Evolutionary conservation across 371 early-diverging fungal species (phyloP).

Genomic region (Rhizopus microsporus): DNA sequence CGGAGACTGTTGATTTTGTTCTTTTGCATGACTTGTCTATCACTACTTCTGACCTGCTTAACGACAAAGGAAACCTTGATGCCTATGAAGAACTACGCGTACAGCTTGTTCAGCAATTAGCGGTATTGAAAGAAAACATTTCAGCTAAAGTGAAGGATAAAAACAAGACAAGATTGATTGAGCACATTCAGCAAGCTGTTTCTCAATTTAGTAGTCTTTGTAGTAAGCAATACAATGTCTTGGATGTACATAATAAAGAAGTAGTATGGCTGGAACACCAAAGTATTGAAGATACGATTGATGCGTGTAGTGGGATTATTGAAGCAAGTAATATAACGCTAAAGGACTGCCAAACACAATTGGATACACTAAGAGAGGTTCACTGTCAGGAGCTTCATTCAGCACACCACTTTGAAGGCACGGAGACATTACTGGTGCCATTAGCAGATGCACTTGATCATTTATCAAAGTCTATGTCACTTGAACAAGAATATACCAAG

Average conservation of each 20-base stretch:
- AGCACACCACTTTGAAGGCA: background rate
- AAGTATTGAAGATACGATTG: background rate
- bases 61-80: slow-evolving; percentile 4
- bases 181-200: background rate
- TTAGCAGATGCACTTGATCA: background rate
- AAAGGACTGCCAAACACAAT: background rate
- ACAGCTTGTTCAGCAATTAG: background rate
- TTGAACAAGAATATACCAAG: background rate
- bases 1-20: background rate
- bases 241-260: background rate
- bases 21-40: background rate
- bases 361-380: background rate
- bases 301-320: slow-evolving; percentile 1
- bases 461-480: background rate
- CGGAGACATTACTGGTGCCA: background rate
- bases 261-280: background rate
- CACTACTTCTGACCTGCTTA: background rate
- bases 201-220: background rate
- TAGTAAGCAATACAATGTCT: background rate
- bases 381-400: background rate
- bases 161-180: slow-evolving; percentile 1
- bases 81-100: background rate
- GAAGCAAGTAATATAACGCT: background rate
- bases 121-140: background rate
- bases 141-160: background rate